These are phyloP conservation scores for Solanum sejunctum DNA, from an alignment of 257 asterid species.

Conservation along the genomic window DNA sequence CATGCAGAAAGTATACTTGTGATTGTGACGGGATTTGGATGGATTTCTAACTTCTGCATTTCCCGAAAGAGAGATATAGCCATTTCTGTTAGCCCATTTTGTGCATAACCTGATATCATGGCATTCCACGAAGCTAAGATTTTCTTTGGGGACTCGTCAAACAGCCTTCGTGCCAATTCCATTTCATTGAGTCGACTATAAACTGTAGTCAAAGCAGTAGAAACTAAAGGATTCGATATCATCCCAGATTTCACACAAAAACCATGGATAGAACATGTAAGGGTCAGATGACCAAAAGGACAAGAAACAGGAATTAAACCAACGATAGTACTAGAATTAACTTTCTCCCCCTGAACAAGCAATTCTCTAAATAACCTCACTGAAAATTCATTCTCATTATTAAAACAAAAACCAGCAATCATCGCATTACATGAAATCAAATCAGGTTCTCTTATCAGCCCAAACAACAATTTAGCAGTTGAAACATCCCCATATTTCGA, in stretches of 20 bases:
- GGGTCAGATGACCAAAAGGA: slow-evolving; percentile 61
- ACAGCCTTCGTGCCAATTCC: slow-evolving; percentile 49
- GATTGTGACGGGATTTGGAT: slow-evolving; percentile 65
- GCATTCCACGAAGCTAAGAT: slow-evolving; percentile 83
- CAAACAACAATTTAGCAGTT: slow-evolving; percentile 49
- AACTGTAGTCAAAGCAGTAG: slow-evolving; percentile 70
- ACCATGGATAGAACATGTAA: slow-evolving; percentile 43
- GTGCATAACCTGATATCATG: slow-evolving; percentile 89
- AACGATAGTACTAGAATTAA: slow-evolving; percentile 58
- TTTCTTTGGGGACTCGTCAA: slow-evolving; percentile 53
- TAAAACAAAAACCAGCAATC: slow-evolving; percentile 57
- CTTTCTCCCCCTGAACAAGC: slow-evolving; percentile 33
- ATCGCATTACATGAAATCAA: slow-evolving; percentile 63
- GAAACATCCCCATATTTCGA: slow-evolving; percentile 65
- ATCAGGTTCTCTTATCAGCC: slow-evolving; percentile 47
- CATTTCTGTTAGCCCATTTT: slow-evolving; percentile 63
- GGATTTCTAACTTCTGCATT: slow-evolving; percentile 68
- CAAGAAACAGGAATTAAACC: slow-evolving; percentile 65
- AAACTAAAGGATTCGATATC: slow-evolving; percentile 36
- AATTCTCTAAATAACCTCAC: slow-evolving; percentile 46
- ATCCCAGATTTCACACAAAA: slow-evolving; percentile 49
- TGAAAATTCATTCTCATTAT: slow-evolving; percentile 32
- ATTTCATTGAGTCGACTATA: slow-evolving; percentile 61
- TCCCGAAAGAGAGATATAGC: slow-evolving; percentile 64
- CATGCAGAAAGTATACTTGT: slow-evolving; percentile 88